Evolutionary conservation across 2,329 filamentous ascomycete species (phyloP).

Genomic region (Alternaria alternata): DNA sequence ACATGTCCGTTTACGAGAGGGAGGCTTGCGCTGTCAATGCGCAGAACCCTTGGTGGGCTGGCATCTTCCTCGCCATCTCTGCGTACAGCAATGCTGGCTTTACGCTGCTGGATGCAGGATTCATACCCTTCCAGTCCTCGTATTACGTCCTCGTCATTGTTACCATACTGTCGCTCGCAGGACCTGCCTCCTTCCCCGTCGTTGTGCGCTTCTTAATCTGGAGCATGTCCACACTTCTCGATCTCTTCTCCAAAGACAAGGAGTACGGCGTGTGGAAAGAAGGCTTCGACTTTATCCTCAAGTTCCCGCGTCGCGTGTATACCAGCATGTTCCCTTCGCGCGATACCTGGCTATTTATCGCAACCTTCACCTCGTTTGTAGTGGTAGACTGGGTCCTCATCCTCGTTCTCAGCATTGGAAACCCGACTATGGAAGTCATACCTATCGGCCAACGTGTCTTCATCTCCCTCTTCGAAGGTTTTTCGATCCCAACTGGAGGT

Average conservation of each 20-base stretch:
- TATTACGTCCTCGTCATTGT: constrained; percentile 30
- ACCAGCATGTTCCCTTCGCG: constrained; percentile 33
- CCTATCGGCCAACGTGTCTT: constrained; percentile 30
- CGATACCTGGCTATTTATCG: constrained; percentile 31
- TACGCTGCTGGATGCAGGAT: constrained; percentile 30
- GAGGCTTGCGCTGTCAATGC: constrained; percentile 29
- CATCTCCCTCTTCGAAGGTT: constrained; percentile 33
- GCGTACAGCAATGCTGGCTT: constrained; percentile 32
- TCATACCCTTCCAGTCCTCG: constrained; percentile 30
- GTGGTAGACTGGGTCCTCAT: constrained; percentile 31
- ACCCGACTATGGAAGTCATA: constrained; percentile 31
- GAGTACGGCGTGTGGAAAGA: constrained; percentile 35
- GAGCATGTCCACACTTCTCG: constrained; percentile 26
- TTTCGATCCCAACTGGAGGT: constrained; percentile 34
- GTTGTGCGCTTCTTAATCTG: constrained; percentile 30
- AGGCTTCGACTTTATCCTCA: constrained; percentile 32
- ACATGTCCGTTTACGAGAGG: constrained; percentile 28
- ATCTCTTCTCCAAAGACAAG: constrained; percentile 27
- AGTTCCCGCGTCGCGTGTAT: constrained; percentile 26
- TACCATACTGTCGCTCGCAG: constrained; percentile 29
- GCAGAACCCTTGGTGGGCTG: constrained; percentile 30
- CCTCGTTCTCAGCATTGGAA: constrained; percentile 30
- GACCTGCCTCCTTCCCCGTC: constrained; percentile 29
- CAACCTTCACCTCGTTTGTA: constrained; percentile 29
- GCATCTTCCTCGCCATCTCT: constrained; percentile 24